These are phyloP conservation scores for Cerrena zonata DNA, from an alignment of 1,284 basidiomycete species.

Conservation along the genomic window DNA sequence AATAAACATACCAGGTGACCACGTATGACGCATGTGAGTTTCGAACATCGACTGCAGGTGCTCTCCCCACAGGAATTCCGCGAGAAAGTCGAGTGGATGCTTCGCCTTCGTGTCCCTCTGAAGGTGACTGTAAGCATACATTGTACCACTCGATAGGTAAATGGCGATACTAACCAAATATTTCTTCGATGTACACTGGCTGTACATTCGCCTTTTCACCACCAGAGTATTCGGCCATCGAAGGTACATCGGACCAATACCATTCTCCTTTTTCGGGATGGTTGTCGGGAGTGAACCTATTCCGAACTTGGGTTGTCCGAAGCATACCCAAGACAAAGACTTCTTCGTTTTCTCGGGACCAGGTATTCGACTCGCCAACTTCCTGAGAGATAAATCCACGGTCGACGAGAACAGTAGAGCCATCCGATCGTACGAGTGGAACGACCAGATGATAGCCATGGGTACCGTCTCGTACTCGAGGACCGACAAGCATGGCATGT, in stretches of 20 bases:
- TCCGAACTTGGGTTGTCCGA: slow-evolving; percentile 61
- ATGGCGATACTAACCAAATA: slow-evolving; percentile 57
- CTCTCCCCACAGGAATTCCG: slow-evolving; percentile 82
- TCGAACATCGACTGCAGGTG: slow-evolving; percentile 81
- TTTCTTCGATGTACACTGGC: slow-evolving; percentile 81
- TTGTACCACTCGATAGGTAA: slow-evolving; percentile 4
- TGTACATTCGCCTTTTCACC: slow-evolving; percentile 67
- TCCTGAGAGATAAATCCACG: slow-evolving; percentile 83
- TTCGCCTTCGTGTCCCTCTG: slow-evolving; percentile 78
- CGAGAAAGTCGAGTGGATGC: slow-evolving; percentile 57
- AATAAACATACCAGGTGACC: slow-evolving; percentile 73
- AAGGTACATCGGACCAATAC: slow-evolving; percentile 86
- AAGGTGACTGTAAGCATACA: no score
- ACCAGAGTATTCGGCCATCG: slow-evolving; percentile 79
- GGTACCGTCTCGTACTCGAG: slow-evolving; percentile 81
- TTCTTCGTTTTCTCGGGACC: slow-evolving; percentile 42
- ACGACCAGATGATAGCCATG: slow-evolving; percentile 84
- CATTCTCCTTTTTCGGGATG: slow-evolving; percentile 75
- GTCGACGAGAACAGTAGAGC: slow-evolving; percentile 81
- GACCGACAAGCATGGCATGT: slow-evolving; percentile 78
- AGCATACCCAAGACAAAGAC: slow-evolving; percentile 74
- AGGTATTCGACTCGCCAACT: slow-evolving; percentile 33
- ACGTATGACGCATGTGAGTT: slow-evolving; percentile 96
- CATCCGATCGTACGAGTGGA: slow-evolving; percentile 73
- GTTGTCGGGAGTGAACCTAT: slow-evolving; percentile 86